These are phyloP conservation scores for Hypericum androsaemum DNA, from an alignment of 345 rosid genomes.

Conservation along the genomic window DNA sequence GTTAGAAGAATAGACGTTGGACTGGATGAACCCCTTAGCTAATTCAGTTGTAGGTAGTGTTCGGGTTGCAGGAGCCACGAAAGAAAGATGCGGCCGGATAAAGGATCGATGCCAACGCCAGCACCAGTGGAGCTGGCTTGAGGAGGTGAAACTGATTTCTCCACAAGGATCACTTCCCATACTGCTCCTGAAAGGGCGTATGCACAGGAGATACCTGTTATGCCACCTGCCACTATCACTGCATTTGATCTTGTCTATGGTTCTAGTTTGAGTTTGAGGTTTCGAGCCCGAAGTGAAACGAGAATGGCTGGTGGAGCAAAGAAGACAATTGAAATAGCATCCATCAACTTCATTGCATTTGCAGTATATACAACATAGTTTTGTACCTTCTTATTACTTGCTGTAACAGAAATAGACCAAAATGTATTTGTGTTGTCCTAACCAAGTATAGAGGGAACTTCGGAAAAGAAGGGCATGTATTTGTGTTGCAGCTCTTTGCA, in stretches of 20 bases:
- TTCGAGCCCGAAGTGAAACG: no score
- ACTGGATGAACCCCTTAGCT: no score
- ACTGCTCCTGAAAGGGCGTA: slow-evolving; percentile 40
- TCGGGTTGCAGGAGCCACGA: slow-evolving; percentile 10
- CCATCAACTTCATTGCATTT: no score
- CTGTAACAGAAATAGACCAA: no score
- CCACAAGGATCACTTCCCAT: slow-evolving; percentile 19
- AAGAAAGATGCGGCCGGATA: slow-evolving; percentile 2
- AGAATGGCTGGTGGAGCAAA: no score
- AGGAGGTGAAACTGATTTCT: slow-evolving; percentile 16
- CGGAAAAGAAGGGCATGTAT: slow-evolving; percentile 44
- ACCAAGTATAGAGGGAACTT: no score
- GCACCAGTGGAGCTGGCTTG: slow-evolving; percentile 22
- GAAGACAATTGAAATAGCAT: no score
- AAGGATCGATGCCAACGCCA: slow-evolving; percentile 20
- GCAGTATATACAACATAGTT: no score
- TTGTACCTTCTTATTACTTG: no score
- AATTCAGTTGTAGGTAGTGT: slow-evolving; percentile 4
- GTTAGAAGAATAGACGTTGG: slow-evolving; percentile 10
- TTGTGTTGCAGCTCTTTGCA: slow-evolving; percentile 43
- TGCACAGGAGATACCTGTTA: slow-evolving; percentile 68
- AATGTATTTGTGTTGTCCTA: no score
- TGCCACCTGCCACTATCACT: slow-evolving; percentile 65
- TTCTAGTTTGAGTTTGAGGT: no score
- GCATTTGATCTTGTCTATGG: no score